phyloP scores from a whole-genome alignment of 805 yeast species.

The Monosporozyma aquatica region DNA sequence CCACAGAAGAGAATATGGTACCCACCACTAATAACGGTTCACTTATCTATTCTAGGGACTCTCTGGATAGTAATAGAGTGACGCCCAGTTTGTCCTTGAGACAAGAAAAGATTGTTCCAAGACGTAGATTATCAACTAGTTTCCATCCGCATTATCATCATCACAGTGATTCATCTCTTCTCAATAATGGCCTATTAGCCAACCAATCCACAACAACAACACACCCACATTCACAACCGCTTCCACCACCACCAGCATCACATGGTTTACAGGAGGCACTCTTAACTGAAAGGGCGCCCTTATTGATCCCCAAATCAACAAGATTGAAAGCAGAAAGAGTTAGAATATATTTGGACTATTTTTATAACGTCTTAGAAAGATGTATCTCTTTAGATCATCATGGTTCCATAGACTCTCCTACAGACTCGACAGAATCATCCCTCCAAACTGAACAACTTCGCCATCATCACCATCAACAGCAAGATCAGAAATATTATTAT shows the following conservation, averaged over 20 bases:
- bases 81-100: no score
- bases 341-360: constrained; percentile 35
- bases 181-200: no score
- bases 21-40: not conserved
- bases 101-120: no score
- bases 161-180: no score
- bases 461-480: not conserved
- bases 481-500: constrained; percentile 3
- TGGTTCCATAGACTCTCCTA: constrained; percentile 1
- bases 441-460: not conserved
- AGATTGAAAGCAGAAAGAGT: constrained; percentile 27
- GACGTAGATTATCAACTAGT: no score
- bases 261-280: no score
- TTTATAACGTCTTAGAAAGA: constrained; percentile 41
- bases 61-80: no score
- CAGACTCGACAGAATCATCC: not conserved
- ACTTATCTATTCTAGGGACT: no score
- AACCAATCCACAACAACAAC: not conserved
- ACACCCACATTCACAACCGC: no score
- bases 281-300: not conserved
- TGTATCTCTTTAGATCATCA: constrained; percentile 25
- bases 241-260: no score
- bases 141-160: no score
- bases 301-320: constrained; percentile 10
- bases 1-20: not conserved